Conservation (phyloP, 2,329 filamentous ascomycete species). For the Fusarium sp. region DNA sequence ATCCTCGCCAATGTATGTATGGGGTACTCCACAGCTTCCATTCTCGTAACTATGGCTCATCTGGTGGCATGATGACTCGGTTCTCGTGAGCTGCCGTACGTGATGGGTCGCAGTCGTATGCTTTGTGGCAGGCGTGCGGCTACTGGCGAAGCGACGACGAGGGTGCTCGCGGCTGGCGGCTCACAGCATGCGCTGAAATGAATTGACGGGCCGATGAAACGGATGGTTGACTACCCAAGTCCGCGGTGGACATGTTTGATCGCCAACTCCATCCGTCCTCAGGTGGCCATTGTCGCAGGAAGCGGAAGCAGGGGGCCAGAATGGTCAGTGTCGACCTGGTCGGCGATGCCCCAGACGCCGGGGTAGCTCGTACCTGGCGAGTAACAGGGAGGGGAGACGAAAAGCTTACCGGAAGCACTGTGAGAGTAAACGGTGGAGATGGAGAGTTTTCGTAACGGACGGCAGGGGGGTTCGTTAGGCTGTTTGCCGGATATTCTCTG, state of each 20-base stretch:
- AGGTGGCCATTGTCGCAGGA: conserved; percentile 21
- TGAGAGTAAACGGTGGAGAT: conserved; percentile 15
- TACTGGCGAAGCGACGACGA: neutral
- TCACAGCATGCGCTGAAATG: conserved; percentile 8
- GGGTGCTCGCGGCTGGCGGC: neutral
- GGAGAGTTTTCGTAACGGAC: neutral
- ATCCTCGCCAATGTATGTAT: neutral
- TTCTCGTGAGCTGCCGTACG: neutral
- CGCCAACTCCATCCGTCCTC: conserved; percentile 26
- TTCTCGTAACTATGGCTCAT: neutral
- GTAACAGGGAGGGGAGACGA: neutral
- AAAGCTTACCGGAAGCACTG: conserved; percentile 4
- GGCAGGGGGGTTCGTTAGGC: neutral
- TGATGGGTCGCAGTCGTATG: neutral
- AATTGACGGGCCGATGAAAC: conserved; percentile 34
- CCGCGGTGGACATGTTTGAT: conserved; percentile 27
- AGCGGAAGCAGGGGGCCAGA: conserved; percentile 8
- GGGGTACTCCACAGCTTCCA: neutral
- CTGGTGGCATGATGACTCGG: neutral
- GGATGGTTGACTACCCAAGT: conserved; percentile 21
- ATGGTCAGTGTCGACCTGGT: neutral
- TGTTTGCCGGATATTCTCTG: neutral
- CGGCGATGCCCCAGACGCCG: conserved; percentile 7
- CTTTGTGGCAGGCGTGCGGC: neutral
- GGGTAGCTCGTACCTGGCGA: neutral